Percentiles rank a stretch among this genome's conserved stretches.
Conservation (phyloP, 371 early-diverging fungal genomes). For the Rhizomucor pusillus region DNA sequence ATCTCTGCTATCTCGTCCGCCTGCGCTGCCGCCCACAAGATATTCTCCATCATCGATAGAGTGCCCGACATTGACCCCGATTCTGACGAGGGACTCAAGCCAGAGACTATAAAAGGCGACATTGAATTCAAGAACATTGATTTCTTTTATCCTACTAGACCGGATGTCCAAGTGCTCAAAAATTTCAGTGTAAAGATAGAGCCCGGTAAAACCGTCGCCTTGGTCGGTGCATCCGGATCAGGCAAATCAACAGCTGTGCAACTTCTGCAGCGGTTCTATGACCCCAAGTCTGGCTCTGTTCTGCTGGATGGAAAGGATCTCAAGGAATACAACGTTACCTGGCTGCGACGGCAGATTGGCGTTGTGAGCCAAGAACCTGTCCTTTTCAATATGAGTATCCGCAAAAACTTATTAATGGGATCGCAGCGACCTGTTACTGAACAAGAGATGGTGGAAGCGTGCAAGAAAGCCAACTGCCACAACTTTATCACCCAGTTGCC, state of each 20-base stretch:
- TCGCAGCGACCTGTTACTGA: slow-evolving; percentile 37
- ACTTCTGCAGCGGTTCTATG: slow-evolving; percentile 87
- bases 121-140: slow-evolving; percentile 70
- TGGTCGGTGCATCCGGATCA: slow-evolving; percentile 79
- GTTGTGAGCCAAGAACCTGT: slow-evolving; percentile 86
- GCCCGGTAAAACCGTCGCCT: slow-evolving; percentile 71
- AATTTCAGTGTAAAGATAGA: slow-evolving; percentile 54
- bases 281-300: slow-evolving; percentile 58
- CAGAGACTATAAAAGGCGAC: slow-evolving; percentile 50
- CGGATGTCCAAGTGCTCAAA: slow-evolving; percentile 60
- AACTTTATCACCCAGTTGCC: slow-evolving; percentile 72
- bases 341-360: slow-evolving; percentile 74
- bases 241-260: slow-evolving; percentile 87
- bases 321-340: slow-evolving; percentile 59
- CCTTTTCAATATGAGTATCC: slow-evolving; percentile 74
- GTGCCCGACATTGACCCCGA: slow-evolving; percentile 62
- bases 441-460: slow-evolving; percentile 58
- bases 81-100: slow-evolving; percentile 55
- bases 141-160: slow-evolving; percentile 76
- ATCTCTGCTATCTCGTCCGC: slow-evolving; percentile 61
- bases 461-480: slow-evolving; percentile 68
- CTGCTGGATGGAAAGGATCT: slow-evolving; percentile 66
- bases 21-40: slow-evolving; percentile 60
- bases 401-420: slow-evolving; percentile 73
- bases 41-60: slow-evolving; percentile 80